Percentiles rank a stretch among this genome's conserved stretches.
phyloP scores from a whole-genome alignment of 2,329 filamentous ascomycete species.

The Grosmannia huntii region DNA sequence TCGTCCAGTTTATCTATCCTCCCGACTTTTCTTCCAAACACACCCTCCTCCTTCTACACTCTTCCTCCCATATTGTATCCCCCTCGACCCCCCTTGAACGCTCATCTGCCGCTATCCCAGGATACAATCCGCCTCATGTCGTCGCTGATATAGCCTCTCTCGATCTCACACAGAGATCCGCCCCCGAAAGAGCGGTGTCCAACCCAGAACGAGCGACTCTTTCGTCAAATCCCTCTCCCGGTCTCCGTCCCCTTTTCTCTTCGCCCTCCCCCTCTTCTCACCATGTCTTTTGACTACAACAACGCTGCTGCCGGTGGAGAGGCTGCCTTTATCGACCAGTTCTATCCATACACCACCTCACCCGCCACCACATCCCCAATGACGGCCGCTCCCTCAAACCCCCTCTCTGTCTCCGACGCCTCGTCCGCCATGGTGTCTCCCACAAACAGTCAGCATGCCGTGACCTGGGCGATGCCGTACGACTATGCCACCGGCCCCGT shows the following conservation, averaged over 20 bases:
- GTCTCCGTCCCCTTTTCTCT: background rate
- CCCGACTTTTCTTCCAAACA: background rate
- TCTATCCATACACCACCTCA: constrained; percentile 27
- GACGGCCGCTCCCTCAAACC: constrained; percentile 15
- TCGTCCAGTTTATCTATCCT: background rate
- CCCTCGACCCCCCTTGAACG: background rate
- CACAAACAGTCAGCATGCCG: constrained; percentile 22
- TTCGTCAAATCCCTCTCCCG: background rate
- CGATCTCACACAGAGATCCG: constrained; percentile 7
- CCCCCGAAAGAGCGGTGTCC: constrained; percentile 14
- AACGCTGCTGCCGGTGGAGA: constrained; percentile 36
- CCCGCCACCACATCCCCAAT: constrained; percentile 17
- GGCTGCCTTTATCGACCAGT: constrained; percentile 44
- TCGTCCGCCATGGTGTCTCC: constrained; percentile 23
- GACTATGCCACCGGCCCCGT: constrained; percentile 27
- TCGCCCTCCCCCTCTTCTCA: background rate
- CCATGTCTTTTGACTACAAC: constrained; percentile 9
- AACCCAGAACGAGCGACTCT: constrained; percentile 4
- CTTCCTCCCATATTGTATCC: background rate
- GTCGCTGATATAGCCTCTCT: constrained; percentile 2
- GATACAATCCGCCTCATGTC: background rate
- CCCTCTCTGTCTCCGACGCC: constrained; percentile 24
- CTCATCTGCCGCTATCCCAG: background rate
- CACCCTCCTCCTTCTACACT: background rate
- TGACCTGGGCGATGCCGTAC: constrained; percentile 38